A percentile compares a stretch with the other conserved stretches of the same genome.
phyloP scores from a whole-genome alignment of 257 asterid species.

The Verbena officinalis region DNA sequence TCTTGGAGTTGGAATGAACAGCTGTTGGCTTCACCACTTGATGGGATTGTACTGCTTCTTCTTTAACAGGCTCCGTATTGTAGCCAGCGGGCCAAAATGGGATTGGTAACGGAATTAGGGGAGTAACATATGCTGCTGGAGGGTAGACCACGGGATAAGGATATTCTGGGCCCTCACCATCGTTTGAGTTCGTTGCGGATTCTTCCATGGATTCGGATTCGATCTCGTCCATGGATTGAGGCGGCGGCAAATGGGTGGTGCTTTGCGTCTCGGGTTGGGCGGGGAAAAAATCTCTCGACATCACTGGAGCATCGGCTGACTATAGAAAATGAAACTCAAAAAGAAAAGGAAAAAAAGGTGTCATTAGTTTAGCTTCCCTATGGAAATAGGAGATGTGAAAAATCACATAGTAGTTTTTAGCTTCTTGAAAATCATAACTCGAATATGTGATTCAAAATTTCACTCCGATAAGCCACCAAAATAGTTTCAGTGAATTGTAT shows the following conservation, averaged over 20 bases:
- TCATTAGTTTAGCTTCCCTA: slow-evolving; percentile 20
- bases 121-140: slow-evolving; percentile 79
- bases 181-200: slow-evolving; percentile 76
- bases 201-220: slow-evolving; percentile 89
- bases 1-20: slow-evolving; percentile 83
- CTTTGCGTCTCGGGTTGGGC: slow-evolving; percentile 56
- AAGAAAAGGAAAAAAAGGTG: not conserved
- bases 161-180: slow-evolving; percentile 57
- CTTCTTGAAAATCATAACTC: not conserved
- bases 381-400: not conserved
- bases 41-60: slow-evolving; percentile 70
- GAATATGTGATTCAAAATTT: not conserved
- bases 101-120: slow-evolving; percentile 65
- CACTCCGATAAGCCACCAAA: not conserved
- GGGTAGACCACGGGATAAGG: slow-evolving; percentile 78
- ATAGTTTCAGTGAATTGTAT: not conserved
- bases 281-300: slow-evolving; percentile 63
- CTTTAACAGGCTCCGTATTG: slow-evolving; percentile 54
- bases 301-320: slow-evolving; percentile 61
- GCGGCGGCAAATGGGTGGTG: slow-evolving; percentile 45
- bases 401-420: not conserved
- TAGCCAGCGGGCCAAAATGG: slow-evolving; percentile 80
- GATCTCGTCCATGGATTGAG: slow-evolving; percentile 66
- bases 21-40: slow-evolving; percentile 96
- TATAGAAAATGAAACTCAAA: slow-evolving; percentile 33